Percentiles rank a stretch among this genome's conserved stretches.
phyloP scores from a whole-genome alignment of 192 early-diverging fungal genomes.

The Jimgerdemannia lactiflua region DNA sequence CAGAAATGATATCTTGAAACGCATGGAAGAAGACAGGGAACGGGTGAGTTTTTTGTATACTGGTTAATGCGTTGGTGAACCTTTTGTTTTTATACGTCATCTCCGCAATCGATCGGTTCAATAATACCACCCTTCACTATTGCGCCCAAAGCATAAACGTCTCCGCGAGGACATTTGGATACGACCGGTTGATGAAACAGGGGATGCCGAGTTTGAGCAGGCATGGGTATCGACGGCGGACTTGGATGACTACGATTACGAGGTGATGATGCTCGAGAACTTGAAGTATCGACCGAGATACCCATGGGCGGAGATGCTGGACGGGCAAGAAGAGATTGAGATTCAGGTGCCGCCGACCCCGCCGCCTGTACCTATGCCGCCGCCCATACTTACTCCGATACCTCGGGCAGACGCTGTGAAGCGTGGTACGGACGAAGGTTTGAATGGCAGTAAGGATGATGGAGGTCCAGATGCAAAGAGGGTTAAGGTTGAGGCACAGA shows the following conservation, averaged over 20 bases:
- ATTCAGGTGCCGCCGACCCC: neutral
- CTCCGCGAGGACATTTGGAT: constrained; percentile 58
- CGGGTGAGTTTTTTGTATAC: constrained; percentile 24
- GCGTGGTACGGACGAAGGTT: neutral
- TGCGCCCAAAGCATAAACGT: constrained; percentile 40
- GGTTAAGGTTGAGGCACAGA: neutral
- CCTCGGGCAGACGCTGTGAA: neutral
- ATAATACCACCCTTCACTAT: neutral
- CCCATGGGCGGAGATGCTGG: constrained; percentile 10
- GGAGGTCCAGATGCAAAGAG: neutral
- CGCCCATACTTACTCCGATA: neutral
- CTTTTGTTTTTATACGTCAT: too few species aligned
- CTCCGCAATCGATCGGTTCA: neutral
- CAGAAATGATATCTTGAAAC: constrained; percentile 47
- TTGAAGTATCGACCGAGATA: constrained; percentile 16
- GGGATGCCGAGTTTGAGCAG: constrained; percentile 39
- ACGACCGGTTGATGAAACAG: constrained; percentile 37
- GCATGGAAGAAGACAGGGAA: constrained; percentile 60
- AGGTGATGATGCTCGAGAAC: constrained; percentile 27
- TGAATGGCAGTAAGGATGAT: neutral
- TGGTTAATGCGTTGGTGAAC: too few species aligned
- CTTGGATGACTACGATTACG: constrained; percentile 46
- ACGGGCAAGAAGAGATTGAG: neutral
- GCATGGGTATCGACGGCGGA: constrained; percentile 43
- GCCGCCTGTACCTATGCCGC: too few species aligned